Evolutionary conservation across 2,329 filamentous ascomycete genomes (phyloP).

Genomic region (Paraphaeosphaeria minitans): DNA sequence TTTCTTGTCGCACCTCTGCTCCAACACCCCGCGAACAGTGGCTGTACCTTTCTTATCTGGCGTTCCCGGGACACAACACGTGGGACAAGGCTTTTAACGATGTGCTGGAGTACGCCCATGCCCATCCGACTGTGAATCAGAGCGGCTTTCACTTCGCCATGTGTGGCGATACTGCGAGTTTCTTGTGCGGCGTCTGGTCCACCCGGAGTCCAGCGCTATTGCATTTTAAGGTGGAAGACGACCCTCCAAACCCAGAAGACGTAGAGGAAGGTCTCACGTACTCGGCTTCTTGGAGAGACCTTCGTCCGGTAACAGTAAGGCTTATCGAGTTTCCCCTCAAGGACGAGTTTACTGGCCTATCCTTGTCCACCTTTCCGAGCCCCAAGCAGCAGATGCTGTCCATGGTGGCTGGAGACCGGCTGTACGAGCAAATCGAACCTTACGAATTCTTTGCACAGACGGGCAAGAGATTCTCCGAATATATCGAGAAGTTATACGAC

Average conservation of each 20-base stretch:
- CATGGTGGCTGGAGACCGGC: neutral
- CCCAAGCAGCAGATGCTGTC: neutral
- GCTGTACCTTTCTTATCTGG: neutral
- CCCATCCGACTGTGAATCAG: neutral
- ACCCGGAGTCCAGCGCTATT: neutral
- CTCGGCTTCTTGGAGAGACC: neutral
- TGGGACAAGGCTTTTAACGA: neutral
- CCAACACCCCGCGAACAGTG: neutral
- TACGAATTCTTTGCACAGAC: neutral
- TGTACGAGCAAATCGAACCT: neutral
- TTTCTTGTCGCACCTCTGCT: neutral
- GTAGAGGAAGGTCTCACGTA: neutral
- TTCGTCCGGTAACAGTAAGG: neutral
- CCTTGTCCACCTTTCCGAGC: neutral
- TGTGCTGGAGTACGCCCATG: neutral
- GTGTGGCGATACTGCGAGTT: neutral
- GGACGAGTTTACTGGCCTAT: neutral
- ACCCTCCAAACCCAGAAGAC: neutral
- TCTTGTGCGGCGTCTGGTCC: neutral
- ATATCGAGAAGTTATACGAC: neutral
- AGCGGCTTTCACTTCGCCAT: neutral
- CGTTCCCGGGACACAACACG: neutral
- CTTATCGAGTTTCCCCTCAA: neutral
- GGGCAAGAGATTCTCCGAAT: neutral
- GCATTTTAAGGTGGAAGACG: neutral